phyloP scores from a whole-genome alignment of 495 filamentous ascomycete species.

The Daldinia childiae region DNA sequence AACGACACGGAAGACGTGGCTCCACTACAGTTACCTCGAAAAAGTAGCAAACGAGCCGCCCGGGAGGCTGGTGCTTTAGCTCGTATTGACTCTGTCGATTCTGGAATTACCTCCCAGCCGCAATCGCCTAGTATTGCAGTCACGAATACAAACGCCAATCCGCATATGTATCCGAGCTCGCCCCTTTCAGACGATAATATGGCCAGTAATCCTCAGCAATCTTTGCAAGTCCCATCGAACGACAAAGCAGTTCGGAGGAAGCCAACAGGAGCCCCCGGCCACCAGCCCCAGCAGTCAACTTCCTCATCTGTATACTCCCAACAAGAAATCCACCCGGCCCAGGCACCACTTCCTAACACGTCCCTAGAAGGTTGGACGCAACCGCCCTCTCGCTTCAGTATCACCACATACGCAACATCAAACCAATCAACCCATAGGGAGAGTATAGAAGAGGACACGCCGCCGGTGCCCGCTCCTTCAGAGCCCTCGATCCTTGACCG shows the following conservation, averaged over 20 bases:
- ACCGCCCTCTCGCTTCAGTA: slow-evolving; percentile 75
- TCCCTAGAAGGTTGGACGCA: slow-evolving; percentile 53
- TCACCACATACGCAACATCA: slow-evolving; percentile 73
- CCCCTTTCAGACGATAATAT: slow-evolving; percentile 46
- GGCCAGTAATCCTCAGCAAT: slow-evolving; percentile 24
- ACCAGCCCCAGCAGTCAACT: slow-evolving; percentile 49
- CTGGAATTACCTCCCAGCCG: slow-evolving; percentile 27
- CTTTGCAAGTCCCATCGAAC: slow-evolving; percentile 44
- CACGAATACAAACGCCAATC: slow-evolving; percentile 15
- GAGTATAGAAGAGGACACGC: slow-evolving; percentile 55
- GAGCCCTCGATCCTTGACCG: slow-evolving; percentile 54
- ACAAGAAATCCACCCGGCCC: slow-evolving; percentile 30
- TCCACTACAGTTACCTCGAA: slow-evolving; percentile 57
- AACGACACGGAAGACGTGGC: slow-evolving; percentile 54
- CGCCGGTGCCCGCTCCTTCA: slow-evolving; percentile 34
- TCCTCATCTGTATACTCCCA: slow-evolving; percentile 52
- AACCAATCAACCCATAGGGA: slow-evolving; percentile 64
- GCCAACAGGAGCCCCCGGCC: slow-evolving; percentile 44
- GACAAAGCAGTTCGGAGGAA: slow-evolving; percentile 52
- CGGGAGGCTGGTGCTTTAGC: slow-evolving; percentile 32
- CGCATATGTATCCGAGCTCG: slow-evolving; percentile 49
- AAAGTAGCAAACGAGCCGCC: slow-evolving; percentile 51
- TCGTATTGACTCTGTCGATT: slow-evolving; percentile 38
- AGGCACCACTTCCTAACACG: slow-evolving; percentile 28
- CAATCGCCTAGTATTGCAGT: slow-evolving; percentile 35